phyloP scores from a whole-genome alignment of 2,329 filamentous ascomycete species.

The Calonectria multiphialidica region DNA sequence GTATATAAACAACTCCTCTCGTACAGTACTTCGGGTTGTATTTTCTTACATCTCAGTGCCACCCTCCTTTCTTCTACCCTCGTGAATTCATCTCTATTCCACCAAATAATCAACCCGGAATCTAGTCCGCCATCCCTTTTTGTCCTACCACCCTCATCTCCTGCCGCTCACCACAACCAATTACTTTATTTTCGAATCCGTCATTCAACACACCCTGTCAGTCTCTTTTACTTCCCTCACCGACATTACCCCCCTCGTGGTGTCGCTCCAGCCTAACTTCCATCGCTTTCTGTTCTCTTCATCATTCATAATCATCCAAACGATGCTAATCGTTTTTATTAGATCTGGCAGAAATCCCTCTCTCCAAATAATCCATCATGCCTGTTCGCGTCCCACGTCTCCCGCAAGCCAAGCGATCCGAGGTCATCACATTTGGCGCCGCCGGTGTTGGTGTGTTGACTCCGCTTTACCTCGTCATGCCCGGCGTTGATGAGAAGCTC shows the following conservation, averaged over 20 bases:
- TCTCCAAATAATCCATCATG: constrained; percentile 54
- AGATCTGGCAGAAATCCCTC: neutral
- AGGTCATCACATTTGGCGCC: constrained; percentile 65
- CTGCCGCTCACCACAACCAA: neutral
- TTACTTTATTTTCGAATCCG: neutral
- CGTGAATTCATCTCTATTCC: neutral
- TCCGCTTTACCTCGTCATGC: constrained; percentile 69
- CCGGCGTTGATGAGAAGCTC: constrained; percentile 67
- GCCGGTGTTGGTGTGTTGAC: constrained; percentile 66
- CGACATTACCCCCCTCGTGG: neutral
- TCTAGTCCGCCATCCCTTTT: neutral
- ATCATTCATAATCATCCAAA: neutral
- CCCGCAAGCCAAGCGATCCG: constrained; percentile 60
- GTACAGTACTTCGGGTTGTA: constrained; percentile 3
- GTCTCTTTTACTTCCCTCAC: neutral
- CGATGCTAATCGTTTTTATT: constrained; percentile 7
- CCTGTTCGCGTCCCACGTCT: constrained; percentile 60
- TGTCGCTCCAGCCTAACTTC: neutral
- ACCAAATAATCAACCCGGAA: neutral
- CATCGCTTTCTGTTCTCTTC: neutral
- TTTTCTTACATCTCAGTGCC: constrained; percentile 15
- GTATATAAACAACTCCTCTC: constrained; percentile 24
- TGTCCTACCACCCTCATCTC: neutral
- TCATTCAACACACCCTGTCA: neutral
- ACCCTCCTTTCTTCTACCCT: constrained; percentile 23